phyloP scores from a whole-genome alignment of 352 stramenopile species.

The Phytopythium chamaehyphon region DNA sequence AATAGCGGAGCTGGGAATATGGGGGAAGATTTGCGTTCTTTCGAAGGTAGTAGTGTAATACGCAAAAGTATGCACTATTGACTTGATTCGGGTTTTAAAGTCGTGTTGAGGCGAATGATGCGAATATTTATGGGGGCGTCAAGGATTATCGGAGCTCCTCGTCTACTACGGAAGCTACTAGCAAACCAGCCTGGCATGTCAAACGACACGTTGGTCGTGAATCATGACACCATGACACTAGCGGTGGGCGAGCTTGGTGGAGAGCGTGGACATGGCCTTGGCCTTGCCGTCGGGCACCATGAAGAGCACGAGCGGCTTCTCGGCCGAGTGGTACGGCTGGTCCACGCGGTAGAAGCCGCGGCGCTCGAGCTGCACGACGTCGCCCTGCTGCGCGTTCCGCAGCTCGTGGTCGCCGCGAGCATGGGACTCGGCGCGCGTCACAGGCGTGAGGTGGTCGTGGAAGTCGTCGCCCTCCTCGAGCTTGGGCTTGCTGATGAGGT shows the following conservation, averaged over 20 bases:
- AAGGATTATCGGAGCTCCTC: too few species aligned
- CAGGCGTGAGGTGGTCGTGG: slow-evolving; percentile 95
- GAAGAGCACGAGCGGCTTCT: slow-evolving; percentile 95
- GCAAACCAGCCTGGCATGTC: too few species aligned
- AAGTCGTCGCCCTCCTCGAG: slow-evolving; percentile 98
- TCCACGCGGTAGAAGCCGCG: slow-evolving; percentile 97
- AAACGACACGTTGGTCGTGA: too few species aligned
- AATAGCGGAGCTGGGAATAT: too few species aligned
- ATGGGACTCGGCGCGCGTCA: slow-evolving; percentile 91
- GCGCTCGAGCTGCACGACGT: slow-evolving; percentile 98
- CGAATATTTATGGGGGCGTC: too few species aligned
- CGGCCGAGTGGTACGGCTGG: slow-evolving; percentile 64
- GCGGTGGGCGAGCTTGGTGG: slow-evolving; percentile 81
- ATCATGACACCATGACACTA: too few species aligned
- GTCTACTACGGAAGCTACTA: too few species aligned
- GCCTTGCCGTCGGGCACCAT: slow-evolving; percentile 99
- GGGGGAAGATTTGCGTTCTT: background rate
- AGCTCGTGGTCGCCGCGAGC: slow-evolving; percentile 95
- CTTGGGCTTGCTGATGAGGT: slow-evolving; percentile 98
- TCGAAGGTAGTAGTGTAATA: too few species aligned
- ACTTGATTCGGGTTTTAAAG: too few species aligned
- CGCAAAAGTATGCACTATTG: too few species aligned
- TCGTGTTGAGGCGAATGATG: too few species aligned
- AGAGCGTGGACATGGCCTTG: slow-evolving; percentile 85
- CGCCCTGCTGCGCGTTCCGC: slow-evolving; percentile 91